phyloP scores from a whole-genome alignment of 2,329 filamentous ascomycete species.

The Colletotrichum simmondsii region DNA sequence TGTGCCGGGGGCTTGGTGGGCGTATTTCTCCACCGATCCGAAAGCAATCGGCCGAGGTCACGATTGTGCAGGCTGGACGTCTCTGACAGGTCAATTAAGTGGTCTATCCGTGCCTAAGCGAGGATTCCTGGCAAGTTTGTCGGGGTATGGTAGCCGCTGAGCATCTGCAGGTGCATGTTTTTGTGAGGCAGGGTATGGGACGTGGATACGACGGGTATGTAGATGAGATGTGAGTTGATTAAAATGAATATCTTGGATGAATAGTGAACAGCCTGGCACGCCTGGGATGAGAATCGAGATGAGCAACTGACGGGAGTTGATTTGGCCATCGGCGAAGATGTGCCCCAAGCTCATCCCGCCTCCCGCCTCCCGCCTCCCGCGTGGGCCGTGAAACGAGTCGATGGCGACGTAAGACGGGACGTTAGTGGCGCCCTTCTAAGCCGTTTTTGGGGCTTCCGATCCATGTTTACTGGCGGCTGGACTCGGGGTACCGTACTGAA shows the following conservation, averaged over 20 bases:
- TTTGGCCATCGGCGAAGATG: not conserved
- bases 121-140: not conserved
- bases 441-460: not conserved
- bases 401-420: conserved; percentile 8
- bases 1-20: not conserved
- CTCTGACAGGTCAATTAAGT: not conserved
- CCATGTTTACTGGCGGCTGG: conserved; percentile 1
- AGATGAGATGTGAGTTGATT: not conserved
- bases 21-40: conserved; percentile 14
- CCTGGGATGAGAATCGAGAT: not conserved
- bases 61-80: not conserved
- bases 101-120: not conserved
- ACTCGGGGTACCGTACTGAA: too few relatives aligned
- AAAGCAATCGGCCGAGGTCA: conserved; percentile 12
- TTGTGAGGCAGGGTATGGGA: not conserved
- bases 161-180: not conserved
- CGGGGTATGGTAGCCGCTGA: conserved; percentile 17
- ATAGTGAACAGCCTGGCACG: not conserved
- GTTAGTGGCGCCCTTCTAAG: conserved; percentile 3
- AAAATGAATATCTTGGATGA: not conserved
- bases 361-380: not conserved
- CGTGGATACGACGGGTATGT: not conserved
- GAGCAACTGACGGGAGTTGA: not conserved
- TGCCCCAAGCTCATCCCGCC: not conserved
- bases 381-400: conserved; percentile 1